Conservation (phyloP, 805 yeast species). For the Metschnikowia kofuensis region DNA sequence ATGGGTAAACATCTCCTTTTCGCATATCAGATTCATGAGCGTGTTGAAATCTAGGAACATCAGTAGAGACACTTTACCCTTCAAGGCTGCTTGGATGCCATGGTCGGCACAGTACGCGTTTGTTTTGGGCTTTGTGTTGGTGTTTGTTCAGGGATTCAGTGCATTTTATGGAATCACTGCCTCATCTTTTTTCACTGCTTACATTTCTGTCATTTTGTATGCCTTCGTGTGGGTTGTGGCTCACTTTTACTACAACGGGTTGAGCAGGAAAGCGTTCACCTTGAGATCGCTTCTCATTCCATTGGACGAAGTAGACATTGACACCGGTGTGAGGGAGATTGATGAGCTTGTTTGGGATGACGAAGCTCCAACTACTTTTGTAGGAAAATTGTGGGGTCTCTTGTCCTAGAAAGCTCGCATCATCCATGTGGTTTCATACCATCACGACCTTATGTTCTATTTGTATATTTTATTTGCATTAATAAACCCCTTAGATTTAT, state of each 20-base stretch:
- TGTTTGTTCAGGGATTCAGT: conserved; percentile 69
- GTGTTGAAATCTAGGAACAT: conserved; percentile 62
- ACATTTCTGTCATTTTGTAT: conserved; percentile 65
- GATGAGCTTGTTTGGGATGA: conserved; percentile 59
- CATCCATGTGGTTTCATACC: neutral
- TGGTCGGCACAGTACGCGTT: conserved; percentile 62
- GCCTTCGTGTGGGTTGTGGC: conserved; percentile 52
- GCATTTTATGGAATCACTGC: conserved; percentile 58
- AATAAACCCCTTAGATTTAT: too few species aligned
- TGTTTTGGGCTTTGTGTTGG: conserved; percentile 50
- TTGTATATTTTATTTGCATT: neutral
- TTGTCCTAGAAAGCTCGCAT: conserved; percentile 8
- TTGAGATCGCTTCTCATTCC: conserved; percentile 43
- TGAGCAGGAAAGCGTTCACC: conserved; percentile 26
- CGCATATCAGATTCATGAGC: conserved; percentile 69
- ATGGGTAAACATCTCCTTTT: conserved; percentile 63
- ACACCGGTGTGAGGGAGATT: conserved; percentile 60
- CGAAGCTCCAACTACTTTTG: conserved; percentile 43
- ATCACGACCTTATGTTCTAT: neutral
- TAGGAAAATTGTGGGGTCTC: conserved; percentile 55
- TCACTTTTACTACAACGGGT: conserved; percentile 50
- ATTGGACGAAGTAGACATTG: conserved; percentile 64
- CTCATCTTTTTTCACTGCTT: conserved; percentile 62
- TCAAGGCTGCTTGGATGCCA: conserved; percentile 72
- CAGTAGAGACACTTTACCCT: conserved; percentile 67